These are phyloP conservation scores for Aspergillus quadricinctus DNA, from an alignment of 2,329 filamentous ascomycete genomes.

Conservation along the genomic window DNA sequence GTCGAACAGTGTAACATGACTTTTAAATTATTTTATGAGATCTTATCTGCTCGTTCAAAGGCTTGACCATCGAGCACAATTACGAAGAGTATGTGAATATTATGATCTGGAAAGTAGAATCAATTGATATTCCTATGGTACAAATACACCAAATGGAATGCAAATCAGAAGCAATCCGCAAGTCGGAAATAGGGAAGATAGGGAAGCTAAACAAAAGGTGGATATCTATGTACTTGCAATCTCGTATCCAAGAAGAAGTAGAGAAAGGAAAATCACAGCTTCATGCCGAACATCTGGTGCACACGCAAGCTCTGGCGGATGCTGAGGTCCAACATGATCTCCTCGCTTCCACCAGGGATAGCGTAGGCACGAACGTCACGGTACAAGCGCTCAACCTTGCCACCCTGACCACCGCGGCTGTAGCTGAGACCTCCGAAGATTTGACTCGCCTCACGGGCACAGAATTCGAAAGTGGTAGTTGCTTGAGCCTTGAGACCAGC, in stretches of 20 bases:
- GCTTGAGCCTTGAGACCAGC: slow-evolving; percentile 90
- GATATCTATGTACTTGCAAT: slow-evolving; percentile 8
- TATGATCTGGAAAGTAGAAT: neutral
- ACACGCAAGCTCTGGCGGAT: slow-evolving; percentile 88
- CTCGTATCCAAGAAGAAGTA: slow-evolving; percentile 3
- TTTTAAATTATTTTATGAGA: neutral
- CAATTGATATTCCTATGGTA: neutral
- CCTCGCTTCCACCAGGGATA: slow-evolving; percentile 90
- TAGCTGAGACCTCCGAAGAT: slow-evolving; percentile 96
- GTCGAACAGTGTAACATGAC: neutral
- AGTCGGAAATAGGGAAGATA: neutral
- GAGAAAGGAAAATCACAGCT: slow-evolving; percentile 58
- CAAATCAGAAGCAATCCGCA: neutral
- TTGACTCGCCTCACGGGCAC: slow-evolving; percentile 90
- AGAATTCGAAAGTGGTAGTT: slow-evolving; percentile 95
- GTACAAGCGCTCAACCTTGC: slow-evolving; percentile 91
- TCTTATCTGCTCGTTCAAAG: neutral
- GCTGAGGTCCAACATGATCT: slow-evolving; percentile 97
- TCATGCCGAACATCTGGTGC: slow-evolving; percentile 90
- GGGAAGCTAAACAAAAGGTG: neutral
- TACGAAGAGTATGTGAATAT: no score
- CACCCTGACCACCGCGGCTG: slow-evolving; percentile 87
- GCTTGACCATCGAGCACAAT: neutral
- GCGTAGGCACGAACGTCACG: slow-evolving; percentile 94
- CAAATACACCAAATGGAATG: neutral